These are phyloP conservation scores for Trichoderma brevicompactum DNA, from an alignment of 2,329 filamentous ascomycete species.

Conservation along the genomic window DNA sequence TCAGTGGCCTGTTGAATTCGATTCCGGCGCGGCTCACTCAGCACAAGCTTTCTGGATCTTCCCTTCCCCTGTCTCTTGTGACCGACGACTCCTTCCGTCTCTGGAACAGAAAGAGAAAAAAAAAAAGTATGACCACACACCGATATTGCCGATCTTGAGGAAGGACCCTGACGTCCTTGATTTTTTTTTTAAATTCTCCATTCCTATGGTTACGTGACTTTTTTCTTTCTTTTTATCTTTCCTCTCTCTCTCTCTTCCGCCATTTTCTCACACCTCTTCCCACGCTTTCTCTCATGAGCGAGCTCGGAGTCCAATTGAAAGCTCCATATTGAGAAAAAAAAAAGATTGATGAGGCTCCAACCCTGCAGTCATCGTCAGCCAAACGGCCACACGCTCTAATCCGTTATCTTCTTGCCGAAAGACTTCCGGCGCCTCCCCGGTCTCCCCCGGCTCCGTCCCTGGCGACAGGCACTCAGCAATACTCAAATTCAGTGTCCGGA, in stretches of 20 bases:
- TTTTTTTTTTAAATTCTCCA: neutral
- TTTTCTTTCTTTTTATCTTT: neutral
- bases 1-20: slow-evolving; percentile 5
- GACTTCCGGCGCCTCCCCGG: slow-evolving; percentile 2
- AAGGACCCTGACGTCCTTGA: neutral
- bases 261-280: neutral
- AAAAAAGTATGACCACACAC: slow-evolving; percentile 12
- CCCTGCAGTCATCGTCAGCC: neutral
- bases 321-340: neutral
- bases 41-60: neutral
- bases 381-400: neutral
- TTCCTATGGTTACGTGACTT: neutral
- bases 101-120: neutral
- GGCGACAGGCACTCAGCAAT: slow-evolving; percentile 11
- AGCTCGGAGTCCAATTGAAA: neutral
- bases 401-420: slow-evolving; percentile 1
- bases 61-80: neutral
- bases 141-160: neutral
- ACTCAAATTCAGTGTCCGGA: neutral
- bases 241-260: neutral
- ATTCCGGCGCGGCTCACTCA: too few species aligned
- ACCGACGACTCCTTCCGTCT: slow-evolving; percentile 3
- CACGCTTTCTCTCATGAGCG: neutral
- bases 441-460: neutral
- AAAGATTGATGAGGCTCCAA: neutral